phyloP scores from a whole-genome alignment of 306 rosid genomes.

The Dalbergia oliveri region DNA sequence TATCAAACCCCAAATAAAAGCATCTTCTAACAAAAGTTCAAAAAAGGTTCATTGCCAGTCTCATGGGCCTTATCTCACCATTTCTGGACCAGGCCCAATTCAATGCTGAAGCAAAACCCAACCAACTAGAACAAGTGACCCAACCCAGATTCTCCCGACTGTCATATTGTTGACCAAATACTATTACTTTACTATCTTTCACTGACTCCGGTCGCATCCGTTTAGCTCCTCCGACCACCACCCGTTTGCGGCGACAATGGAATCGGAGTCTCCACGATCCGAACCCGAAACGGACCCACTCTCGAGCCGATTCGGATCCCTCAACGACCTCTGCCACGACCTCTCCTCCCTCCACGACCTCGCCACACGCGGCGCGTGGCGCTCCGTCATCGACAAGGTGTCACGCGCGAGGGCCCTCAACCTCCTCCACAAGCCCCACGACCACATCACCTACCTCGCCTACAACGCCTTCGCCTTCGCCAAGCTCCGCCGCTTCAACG shows the following conservation, averaged over 20 bases:
- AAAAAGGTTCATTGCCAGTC: no score
- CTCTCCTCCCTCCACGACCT: slow-evolving; percentile 79
- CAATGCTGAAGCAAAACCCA: no score
- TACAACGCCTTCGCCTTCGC: slow-evolving; percentile 83
- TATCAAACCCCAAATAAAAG: no score
- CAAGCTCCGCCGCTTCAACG: slow-evolving; percentile 85
- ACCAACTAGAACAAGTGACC: not conserved
- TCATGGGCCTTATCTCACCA: no score
- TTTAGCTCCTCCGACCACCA: slow-evolving; percentile 20
- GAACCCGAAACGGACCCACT: slow-evolving; percentile 63
- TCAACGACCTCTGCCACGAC: slow-evolving; percentile 71
- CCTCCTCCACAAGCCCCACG: slow-evolving; percentile 85
- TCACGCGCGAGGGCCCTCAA: slow-evolving; percentile 79
- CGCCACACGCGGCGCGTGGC: slow-evolving; percentile 93
- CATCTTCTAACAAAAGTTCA: no score
- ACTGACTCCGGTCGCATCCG: slow-evolving; percentile 10
- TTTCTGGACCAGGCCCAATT: no score
- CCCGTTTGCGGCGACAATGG: slow-evolving; percentile 38
- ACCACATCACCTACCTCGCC: slow-evolving; percentile 83
- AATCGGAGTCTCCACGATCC: slow-evolving; percentile 42
- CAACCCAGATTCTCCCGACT: not conserved
- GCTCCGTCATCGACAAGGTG: slow-evolving; percentile 83
- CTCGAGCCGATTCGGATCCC: slow-evolving; percentile 51
- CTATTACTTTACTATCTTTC: no score
- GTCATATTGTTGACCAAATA: no score